These are phyloP conservation scores for Fimicolochytrium jonesii DNA, from an alignment of 192 early-diverging fungal species.

Conservation along the genomic window DNA sequence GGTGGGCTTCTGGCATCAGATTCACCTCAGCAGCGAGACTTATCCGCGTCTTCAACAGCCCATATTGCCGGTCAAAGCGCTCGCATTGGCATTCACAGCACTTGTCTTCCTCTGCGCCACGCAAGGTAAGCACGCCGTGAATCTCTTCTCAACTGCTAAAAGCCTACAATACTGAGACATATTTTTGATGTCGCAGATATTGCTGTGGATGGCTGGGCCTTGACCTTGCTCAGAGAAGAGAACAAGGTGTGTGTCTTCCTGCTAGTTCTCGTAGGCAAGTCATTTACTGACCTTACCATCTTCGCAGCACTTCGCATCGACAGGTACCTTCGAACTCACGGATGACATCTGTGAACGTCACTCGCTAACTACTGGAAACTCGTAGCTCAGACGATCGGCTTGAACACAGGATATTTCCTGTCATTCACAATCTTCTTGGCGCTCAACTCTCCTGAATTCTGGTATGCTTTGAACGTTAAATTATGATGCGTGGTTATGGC, in stretches of 20 bases:
- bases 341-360: too few relatives aligned
- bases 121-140: slow-evolving; percentile 56
- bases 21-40: not conserved
- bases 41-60: slow-evolving; percentile 31
- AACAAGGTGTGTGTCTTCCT: slow-evolving; percentile 54
- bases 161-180: too few relatives aligned
- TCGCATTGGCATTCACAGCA: slow-evolving; percentile 74
- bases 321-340: slow-evolving; percentile 14
- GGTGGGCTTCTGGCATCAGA: too few relatives aligned
- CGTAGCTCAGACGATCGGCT: slow-evolving; percentile 93
- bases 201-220: slow-evolving; percentile 84
- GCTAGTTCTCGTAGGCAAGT: not conserved
- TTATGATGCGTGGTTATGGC: too few relatives aligned
- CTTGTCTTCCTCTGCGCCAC: slow-evolving; percentile 95
- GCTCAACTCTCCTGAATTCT: slow-evolving; percentile 88
- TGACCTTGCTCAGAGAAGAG: slow-evolving; percentile 86
- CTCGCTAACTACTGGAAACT: slow-evolving; percentile 14
- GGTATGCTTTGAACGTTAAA: slow-evolving; percentile 21
- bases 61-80: slow-evolving; percentile 56
- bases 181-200: slow-evolving; percentile 41
- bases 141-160: too few relatives aligned
- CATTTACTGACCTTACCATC: not conserved
- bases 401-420: slow-evolving; percentile 90
- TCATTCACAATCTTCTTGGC: slow-evolving; percentile 97
- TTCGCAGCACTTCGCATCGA: slow-evolving; percentile 7